Percentiles rank a stretch among this genome's conserved stretches.
Evolutionary conservation across 1,284 basidiomycete species (phyloP).

Genomic region (Boletus semigastroideus): DNA sequence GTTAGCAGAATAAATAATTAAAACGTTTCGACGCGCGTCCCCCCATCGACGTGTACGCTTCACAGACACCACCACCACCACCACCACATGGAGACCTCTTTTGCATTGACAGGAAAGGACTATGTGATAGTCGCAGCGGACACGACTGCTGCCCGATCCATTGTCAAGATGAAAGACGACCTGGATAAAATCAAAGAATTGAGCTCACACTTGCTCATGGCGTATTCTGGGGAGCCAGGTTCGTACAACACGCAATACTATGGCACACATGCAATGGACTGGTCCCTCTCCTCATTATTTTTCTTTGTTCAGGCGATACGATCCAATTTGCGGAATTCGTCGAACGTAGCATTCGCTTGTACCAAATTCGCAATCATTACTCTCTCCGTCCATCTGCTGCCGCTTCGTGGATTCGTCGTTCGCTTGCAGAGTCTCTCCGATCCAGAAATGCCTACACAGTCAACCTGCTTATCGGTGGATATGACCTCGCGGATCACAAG

Average conservation of each 20-base stretch:
- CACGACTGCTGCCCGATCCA: constrained; percentile 84
- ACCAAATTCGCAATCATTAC: constrained; percentile 93
- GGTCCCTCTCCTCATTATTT: not conserved
- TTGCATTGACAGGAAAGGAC: constrained; percentile 82
- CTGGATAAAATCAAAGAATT: constrained; percentile 97
- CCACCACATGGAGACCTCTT: constrained; percentile 69
- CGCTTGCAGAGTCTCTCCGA: constrained; percentile 87
- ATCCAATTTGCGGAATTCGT: constrained; percentile 96
- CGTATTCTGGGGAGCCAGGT: constrained; percentile 94
- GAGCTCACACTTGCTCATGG: constrained; percentile 92
- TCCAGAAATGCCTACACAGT: constrained; percentile 89
- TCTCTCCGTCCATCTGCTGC: constrained; percentile 88
- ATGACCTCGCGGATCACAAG: constrained; percentile 65
- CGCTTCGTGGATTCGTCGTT: constrained; percentile 91
- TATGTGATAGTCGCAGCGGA: constrained; percentile 92
- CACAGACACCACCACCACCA: constrained; percentile 4
- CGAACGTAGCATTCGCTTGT: constrained; percentile 93
- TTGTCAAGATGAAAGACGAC: constrained; percentile 97
- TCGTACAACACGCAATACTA: constrained; percentile 22
- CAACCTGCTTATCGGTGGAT: constrained; percentile 92
- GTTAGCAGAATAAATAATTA: constrained; percentile 15
- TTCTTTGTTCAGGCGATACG: constrained; percentile 74
- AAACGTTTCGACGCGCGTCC: constrained; percentile 28
- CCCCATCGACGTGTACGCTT: constrained; percentile 15
- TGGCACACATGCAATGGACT: not conserved